Evolutionary conservation across 2,329 filamentous ascomycete species (phyloP).

Genomic region (Trichophyton simii): DNA sequence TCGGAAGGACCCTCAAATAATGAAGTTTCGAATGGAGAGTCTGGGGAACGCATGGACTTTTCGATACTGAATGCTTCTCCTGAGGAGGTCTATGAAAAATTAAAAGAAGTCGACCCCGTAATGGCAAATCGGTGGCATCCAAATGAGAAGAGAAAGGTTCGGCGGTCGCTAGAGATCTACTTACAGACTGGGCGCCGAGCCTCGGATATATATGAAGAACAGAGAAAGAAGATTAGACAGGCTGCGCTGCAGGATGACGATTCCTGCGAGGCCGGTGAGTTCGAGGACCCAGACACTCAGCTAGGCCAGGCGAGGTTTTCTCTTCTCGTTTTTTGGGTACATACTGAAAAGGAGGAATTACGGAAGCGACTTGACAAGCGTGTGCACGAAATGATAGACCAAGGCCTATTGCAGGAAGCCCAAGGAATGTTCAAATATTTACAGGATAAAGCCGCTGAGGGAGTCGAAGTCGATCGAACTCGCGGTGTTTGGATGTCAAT

Average conservation of each 20-base stretch:
- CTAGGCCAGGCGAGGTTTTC: constrained; percentile 36
- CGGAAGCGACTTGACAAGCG: constrained; percentile 59
- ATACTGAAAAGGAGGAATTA: constrained; percentile 57
- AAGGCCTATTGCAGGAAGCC: constrained; percentile 53
- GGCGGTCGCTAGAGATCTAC: constrained; percentile 79
- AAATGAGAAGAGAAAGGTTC: constrained; percentile 80
- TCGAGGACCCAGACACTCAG: constrained; percentile 4
- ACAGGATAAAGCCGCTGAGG: constrained; percentile 33
- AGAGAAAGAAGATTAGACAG: constrained; percentile 34
- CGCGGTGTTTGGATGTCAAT: constrained; percentile 95
- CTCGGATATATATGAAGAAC: constrained; percentile 76
- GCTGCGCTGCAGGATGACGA: not conserved
- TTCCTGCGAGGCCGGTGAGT: constrained; percentile 13
- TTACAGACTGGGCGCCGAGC: constrained; percentile 68
- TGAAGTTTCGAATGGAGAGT: constrained; percentile 14
- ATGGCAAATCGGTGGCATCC: constrained; percentile 94
- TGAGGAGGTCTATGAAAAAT: constrained; percentile 56
- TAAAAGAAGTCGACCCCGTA: constrained; percentile 69
- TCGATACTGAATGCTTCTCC: constrained; percentile 62
- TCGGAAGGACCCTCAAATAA: constrained; percentile 15
- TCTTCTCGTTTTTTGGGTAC: constrained; percentile 74
- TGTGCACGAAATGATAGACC: constrained; percentile 70
- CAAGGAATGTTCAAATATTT: constrained; percentile 40
- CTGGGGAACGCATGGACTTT: constrained; percentile 38
- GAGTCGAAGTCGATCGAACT: constrained; percentile 52